Evolutionary conservation across 306 rosid genomes (phyloP).

Genomic region (Quercus robur): DNA sequence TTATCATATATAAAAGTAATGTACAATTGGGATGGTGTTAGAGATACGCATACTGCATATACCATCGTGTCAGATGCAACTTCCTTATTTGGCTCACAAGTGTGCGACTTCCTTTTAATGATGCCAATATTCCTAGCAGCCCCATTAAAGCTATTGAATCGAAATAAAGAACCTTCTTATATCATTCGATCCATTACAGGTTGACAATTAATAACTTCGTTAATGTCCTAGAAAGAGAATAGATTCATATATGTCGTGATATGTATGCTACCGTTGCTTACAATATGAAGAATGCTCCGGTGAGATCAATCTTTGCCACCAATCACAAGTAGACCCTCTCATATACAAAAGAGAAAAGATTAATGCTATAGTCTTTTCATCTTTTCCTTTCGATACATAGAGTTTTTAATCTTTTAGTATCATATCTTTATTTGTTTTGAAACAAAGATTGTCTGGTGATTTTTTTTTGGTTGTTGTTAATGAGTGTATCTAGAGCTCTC

Average conservation of each 20-base stretch:
- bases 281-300: not conserved
- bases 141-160: not conserved
- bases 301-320: not conserved
- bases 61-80: too few relatives aligned
- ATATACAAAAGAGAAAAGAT: too few relatives aligned
- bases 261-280: not conserved
- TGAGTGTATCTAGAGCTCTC: too few relatives aligned
- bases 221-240: not conserved
- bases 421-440: too few relatives aligned
- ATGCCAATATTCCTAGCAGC: not conserved
- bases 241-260: not conserved
- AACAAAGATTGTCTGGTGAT: too few relatives aligned
- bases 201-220: not conserved
- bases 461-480: too few relatives aligned
- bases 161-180: not conserved
- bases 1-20: not conserved
- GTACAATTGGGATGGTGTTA: not conserved
- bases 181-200: slow-evolving; percentile 1
- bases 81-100: too few relatives aligned
- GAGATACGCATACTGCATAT: not conserved
- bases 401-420: too few relatives aligned
- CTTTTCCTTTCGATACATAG: too few relatives aligned
- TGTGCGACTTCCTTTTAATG: not conserved
- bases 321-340: not conserved
- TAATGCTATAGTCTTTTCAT: too few relatives aligned